Evolutionary conservation across 2,329 filamentous ascomycete genomes (phyloP), one percentile per base, ranked within the genome.

Genomic region (Colletotrichum falcatum): DNA sequence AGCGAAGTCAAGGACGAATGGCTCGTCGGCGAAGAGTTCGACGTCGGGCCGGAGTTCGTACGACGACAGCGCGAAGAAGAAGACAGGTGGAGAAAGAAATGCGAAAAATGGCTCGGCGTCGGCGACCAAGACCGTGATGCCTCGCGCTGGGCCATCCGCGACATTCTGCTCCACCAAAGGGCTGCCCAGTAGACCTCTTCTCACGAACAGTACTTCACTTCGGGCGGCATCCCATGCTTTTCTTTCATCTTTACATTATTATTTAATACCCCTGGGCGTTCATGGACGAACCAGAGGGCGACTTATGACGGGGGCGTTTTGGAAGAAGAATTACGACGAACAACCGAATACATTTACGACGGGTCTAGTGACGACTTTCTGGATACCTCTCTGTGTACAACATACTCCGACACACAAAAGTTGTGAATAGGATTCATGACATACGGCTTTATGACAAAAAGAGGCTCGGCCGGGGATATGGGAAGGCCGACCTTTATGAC

Each of bases 31-130:
- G 96, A 99, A 81, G 96, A 99, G 79, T 99, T 99, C 76, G 96
- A 99, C 78, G 94, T 99, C 66, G 96, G 96, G 0, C 96, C 95
- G 3, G 94, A 97, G 79, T 99, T 98, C 78, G 91, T 98, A 73
- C 88, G 91, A 75, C 87, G 95, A 73, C 95, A 98, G 78, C 88
- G 93, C 70, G 94, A 95, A 77, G 96, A 99, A 81, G 96, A 99
- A 82, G 91, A 94, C 58, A 88, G 93, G 72, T 99, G 96, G 96
- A 88, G 92, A 74, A 91, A 91, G 79, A 95, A 95, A 82, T 95
- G 95, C 74, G 91, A 93, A 78, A 91, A 89, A 76, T 99, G 96
- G 96, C 89, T 95, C 73, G 87, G 87, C 61, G 83, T 86, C 73
- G 86, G 87, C 61, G 81, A 83, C 39, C 83, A 86, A 68, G 85